Evolutionary conservation across 1,284 basidiomycete species (phyloP).

Genomic region (Vanrija pseudolonga): DNA sequence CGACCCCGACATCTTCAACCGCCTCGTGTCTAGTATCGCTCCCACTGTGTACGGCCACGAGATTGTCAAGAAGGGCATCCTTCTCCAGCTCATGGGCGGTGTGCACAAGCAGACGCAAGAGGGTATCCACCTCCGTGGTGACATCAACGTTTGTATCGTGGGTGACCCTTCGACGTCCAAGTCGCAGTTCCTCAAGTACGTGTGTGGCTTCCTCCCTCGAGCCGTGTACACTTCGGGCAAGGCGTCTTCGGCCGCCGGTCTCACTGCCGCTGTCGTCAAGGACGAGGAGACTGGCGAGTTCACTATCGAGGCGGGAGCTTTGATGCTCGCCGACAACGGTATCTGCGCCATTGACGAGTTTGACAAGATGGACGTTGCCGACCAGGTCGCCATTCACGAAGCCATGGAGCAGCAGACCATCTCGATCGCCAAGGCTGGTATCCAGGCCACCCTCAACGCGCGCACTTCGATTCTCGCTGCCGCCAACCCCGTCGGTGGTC

Average conservation of each 20-base stretch:
- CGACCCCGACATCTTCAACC: constrained; percentile 87
- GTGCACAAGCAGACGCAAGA: constrained; percentile 96
- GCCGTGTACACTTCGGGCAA: constrained; percentile 99
- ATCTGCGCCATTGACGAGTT: constrained; percentile 99
- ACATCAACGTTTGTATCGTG: constrained; percentile 97
- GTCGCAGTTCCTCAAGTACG: constrained; percentile 98
- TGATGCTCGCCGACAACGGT: constrained; percentile 99
- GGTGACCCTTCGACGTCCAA: constrained; percentile 97
- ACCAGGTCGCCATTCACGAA: constrained; percentile 99
- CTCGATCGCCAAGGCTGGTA: constrained; percentile 98
- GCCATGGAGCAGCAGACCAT: constrained; percentile 99
- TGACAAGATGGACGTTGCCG: constrained; percentile 99
- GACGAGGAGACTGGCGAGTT: constrained; percentile 99
- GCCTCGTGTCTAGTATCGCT: constrained; percentile 90
- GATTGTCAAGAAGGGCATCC: constrained; percentile 95
- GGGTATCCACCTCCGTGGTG: constrained; percentile 94
- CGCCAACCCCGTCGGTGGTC: constrained; percentile 92
- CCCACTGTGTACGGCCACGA: constrained; percentile 98
- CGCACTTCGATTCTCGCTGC: constrained; percentile 97
- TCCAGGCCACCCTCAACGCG: constrained; percentile 97
- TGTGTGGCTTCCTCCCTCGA: constrained; percentile 97
- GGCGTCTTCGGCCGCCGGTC: constrained; percentile 96
- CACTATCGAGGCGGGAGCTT: constrained; percentile 96
- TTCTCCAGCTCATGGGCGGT: constrained; percentile 99
- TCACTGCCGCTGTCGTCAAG: constrained; percentile 96